A percentile compares a stretch with the other conserved stretches of the same genome.
phyloP scores from a whole-genome alignment of 345 rosid genomes.

The Citrus trifoliata region DNA sequence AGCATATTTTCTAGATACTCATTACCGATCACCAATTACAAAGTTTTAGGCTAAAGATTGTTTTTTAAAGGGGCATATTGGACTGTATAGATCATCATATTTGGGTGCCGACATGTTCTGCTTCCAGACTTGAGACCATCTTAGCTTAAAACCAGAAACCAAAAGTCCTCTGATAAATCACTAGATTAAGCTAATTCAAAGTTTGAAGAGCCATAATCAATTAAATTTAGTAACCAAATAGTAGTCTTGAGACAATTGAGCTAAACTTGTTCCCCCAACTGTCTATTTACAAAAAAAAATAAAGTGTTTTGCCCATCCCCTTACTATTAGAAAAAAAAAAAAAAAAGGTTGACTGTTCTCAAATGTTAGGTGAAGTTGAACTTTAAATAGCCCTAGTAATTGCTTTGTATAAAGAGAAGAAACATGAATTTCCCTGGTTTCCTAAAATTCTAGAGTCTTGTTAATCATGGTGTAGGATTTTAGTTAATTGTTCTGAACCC shows the following conservation, averaged over 20 bases:
- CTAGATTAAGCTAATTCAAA: not conserved
- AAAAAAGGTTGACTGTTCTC: too few species aligned
- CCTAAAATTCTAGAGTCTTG: not conserved
- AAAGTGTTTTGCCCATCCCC: too few species aligned
- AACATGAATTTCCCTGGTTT: too few species aligned
- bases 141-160: not conserved
- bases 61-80: not conserved
- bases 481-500: not conserved
- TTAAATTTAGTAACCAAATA: not conserved
- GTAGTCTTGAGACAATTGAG: too few species aligned
- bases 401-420: too few species aligned
- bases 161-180: not conserved
- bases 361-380: too few species aligned
- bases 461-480: conserved; percentile 1
- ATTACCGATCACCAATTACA: not conserved
- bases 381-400: too few species aligned
- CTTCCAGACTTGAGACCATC: not conserved
- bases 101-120: not conserved
- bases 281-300: too few species aligned
- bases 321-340: too few species aligned
- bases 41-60: not conserved
- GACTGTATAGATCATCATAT: not conserved
- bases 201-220: not conserved
- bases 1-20: not conserved
- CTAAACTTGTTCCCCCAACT: too few species aligned